phyloP scores from a whole-genome alignment of 1,139 yeast species.

The Suhomyces ambrosiae region DNA sequence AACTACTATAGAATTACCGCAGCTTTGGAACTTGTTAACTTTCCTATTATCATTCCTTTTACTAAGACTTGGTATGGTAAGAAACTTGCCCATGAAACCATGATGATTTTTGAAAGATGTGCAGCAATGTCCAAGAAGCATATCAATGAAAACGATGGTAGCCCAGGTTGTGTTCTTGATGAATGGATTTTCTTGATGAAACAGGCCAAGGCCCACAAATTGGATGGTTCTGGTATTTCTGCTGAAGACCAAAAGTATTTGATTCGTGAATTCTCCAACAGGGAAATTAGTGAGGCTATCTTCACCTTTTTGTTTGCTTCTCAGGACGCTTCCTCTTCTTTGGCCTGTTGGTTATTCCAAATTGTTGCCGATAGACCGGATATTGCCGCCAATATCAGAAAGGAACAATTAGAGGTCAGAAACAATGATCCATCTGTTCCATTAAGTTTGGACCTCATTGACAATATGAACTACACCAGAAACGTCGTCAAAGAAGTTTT shows the following conservation, averaged over 20 bases:
- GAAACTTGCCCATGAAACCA: constrained; percentile 87
- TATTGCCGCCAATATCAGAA: constrained; percentile 77
- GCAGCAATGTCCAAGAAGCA: constrained; percentile 83
- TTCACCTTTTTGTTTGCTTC: constrained; percentile 96
- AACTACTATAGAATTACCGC: constrained; percentile 90
- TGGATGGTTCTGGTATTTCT: constrained; percentile 22
- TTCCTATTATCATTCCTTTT: constrained; percentile 93
- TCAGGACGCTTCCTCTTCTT: constrained; percentile 97
- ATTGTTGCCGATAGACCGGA: constrained; percentile 95
- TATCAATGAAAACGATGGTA: constrained; percentile 71
- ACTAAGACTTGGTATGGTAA: constrained; percentile 98
- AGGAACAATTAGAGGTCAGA: constrained; percentile 86
- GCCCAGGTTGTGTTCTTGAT: constrained; percentile 88
- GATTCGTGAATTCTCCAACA: constrained; percentile 83
- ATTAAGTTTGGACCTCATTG: constrained; percentile 72
- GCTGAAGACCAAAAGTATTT: constrained; percentile 55
- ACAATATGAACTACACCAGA: constrained; percentile 81
- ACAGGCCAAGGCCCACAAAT: constrained; percentile 61
- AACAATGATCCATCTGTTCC: constrained; percentile 66
- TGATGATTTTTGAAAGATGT: constrained; percentile 86
- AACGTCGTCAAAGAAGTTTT: constrained; percentile 90
- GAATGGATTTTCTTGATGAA: constrained; percentile 90
- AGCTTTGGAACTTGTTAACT: constrained; percentile 94
- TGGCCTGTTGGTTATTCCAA: constrained; percentile 98
- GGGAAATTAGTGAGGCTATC: constrained; percentile 92